Conservation (phyloP, 192 early-diverging fungal species). For the Entomortierella lignicola region DNA sequence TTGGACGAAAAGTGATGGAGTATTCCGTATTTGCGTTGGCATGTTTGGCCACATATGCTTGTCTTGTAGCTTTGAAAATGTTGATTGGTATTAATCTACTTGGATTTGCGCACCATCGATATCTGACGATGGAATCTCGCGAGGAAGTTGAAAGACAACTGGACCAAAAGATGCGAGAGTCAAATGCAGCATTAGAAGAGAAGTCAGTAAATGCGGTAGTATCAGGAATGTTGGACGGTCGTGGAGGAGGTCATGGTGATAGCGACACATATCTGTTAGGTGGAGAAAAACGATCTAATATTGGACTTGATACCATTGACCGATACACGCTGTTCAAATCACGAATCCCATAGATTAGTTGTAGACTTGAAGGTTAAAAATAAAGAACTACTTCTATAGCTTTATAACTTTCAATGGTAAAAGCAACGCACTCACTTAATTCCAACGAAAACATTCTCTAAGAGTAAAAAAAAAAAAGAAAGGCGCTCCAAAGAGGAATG, state of each 20-base stretch:
- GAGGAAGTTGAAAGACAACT: slow-evolving; percentile 54
- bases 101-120: slow-evolving; percentile 74
- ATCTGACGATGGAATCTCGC: slow-evolving; percentile 68
- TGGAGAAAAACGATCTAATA: slow-evolving; percentile 64
- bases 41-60: slow-evolving; percentile 63
- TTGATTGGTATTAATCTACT: slow-evolving; percentile 81
- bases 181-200: slow-evolving; percentile 52
- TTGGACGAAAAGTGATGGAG: slow-evolving; percentile 57
- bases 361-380: not conserved
- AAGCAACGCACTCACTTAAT: too few species aligned
- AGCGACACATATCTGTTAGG: slow-evolving; percentile 50
- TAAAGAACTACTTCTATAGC: too few species aligned
- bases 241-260: slow-evolving; percentile 21
- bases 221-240: slow-evolving; percentile 49
- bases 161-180: slow-evolving; percentile 55
- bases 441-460: too few species aligned
- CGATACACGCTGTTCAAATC: slow-evolving; percentile 93
- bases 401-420: too few species aligned
- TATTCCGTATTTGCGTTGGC: slow-evolving; percentile 53
- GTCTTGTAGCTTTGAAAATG: slow-evolving; percentile 77
- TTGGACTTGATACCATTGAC: slow-evolving; percentile 85
- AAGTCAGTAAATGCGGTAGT: slow-evolving; percentile 44
- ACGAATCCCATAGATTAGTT: slow-evolving; percentile 76
- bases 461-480: too few species aligned
- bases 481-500: too few species aligned